phyloP scores from a whole-genome alignment of 805 yeast species.

The Starmerella potacharoeniae region DNA sequence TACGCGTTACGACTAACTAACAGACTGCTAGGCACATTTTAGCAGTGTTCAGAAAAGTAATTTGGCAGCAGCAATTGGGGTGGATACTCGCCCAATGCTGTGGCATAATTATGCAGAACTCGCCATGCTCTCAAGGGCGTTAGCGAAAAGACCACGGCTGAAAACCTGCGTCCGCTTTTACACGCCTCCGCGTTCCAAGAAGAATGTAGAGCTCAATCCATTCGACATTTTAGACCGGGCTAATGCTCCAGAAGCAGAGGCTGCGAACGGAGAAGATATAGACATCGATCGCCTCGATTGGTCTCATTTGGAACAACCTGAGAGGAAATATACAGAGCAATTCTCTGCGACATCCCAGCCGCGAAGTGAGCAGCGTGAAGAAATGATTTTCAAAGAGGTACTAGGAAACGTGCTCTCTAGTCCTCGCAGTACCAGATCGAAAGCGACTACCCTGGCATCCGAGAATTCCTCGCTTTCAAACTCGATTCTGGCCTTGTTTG shows the following conservation, averaged over 20 bases:
- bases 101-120: background rate
- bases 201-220: background rate
- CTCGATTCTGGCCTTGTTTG: constrained; percentile 15
- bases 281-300: background rate
- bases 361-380: constrained; percentile 15
- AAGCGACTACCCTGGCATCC: background rate
- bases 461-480: constrained; percentile 7
- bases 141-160: too few species aligned
- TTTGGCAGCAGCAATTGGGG: too few species aligned
- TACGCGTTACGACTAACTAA: too few species aligned
- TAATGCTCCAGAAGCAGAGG: background rate
- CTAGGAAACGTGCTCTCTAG: constrained; percentile 16
- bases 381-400: constrained; percentile 16
- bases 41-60: too few species aligned
- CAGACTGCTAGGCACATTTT: too few species aligned
- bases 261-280: background rate
- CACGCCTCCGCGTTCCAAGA: background rate
- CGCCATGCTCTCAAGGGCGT: too few species aligned
- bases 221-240: background rate
- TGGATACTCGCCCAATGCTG: background rate
- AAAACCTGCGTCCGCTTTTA: background rate
- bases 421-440: background rate
- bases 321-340: background rate
- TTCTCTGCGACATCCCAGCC: background rate
- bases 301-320: constrained; percentile 2